A percentile compares a stretch with the other conserved stretches of the same genome.
Evolutionary conservation across 108 stramenopile species (phyloP).

Genomic region (Hondaea fermentalgiana): DNA sequence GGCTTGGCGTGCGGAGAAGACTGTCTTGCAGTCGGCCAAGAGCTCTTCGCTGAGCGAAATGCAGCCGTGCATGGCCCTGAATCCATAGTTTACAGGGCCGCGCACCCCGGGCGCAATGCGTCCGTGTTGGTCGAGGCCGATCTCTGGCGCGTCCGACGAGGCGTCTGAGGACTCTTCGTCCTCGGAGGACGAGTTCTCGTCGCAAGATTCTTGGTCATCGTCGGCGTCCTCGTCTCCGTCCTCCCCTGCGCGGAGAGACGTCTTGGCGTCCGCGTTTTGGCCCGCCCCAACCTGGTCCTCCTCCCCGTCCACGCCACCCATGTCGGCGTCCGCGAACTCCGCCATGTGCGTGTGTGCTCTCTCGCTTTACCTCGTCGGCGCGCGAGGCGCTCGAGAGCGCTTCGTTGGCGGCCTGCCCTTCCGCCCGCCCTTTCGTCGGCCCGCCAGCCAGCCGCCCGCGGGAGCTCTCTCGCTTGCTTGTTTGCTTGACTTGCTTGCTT

Average conservation of each 20-base stretch:
- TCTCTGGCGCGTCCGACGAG: background rate
- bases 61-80: background rate
- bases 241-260: background rate
- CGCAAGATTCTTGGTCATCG: background rate
- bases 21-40: background rate
- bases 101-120: background rate
- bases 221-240: background rate
- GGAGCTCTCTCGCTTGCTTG: too few relatives aligned
- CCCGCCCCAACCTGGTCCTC: background rate
- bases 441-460: too few relatives aligned
- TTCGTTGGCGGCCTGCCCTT: too few relatives aligned
- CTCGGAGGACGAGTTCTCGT: background rate
- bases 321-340: too few relatives aligned
- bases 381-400: too few relatives aligned
- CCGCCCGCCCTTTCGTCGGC: too few relatives aligned
- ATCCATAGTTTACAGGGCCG: background rate
- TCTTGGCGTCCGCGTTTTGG: background rate
- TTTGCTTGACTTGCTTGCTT: too few relatives aligned
- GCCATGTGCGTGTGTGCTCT: too few relatives aligned
- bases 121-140: slow-evolving; percentile 1
- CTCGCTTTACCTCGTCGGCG: too few relatives aligned
- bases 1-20: background rate
- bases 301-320: background rate
- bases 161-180: background rate
- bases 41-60: background rate